These are phyloP conservation scores for Aspergillus sp. DNA, from an alignment of 2,329 filamentous ascomycete species.

Conservation along the genomic window DNA sequence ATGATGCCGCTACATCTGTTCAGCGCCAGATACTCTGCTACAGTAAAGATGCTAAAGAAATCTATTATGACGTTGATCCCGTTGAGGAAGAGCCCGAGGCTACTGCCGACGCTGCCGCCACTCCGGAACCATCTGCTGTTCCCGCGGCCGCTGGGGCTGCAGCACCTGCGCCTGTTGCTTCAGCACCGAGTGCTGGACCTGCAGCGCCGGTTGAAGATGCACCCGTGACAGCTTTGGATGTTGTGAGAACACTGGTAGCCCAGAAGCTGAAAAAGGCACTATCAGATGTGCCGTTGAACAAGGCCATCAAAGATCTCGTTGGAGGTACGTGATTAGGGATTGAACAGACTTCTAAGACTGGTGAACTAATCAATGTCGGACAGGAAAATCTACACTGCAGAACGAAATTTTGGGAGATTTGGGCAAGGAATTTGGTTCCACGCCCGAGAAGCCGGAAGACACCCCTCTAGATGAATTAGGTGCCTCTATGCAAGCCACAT, in stretches of 20 bases:
- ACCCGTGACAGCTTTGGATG: conserved; percentile 84
- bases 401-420: conserved; percentile 98
- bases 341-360: neutral
- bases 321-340: conserved; percentile 67
- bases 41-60: conserved; percentile 99
- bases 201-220: conserved; percentile 83
- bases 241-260: conserved; percentile 84
- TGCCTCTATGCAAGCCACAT: conserved; percentile 95
- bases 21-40: conserved; percentile 98
- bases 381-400: conserved; percentile 96
- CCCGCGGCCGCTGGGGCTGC: conserved; percentile 49
- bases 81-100: conserved; percentile 81
- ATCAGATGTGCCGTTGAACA: conserved; percentile 83
- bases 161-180: conserved; percentile 9
- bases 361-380: conserved; percentile 6
- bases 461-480: conserved; percentile 93
- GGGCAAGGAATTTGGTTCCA: conserved; percentile 97
- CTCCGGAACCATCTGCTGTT: conserved; percentile 42
- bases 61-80: conserved; percentile 98
- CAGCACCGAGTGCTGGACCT: conserved; percentile 74
- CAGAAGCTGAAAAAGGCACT: conserved; percentile 97
- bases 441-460: conserved; percentile 97
- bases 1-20: conserved; percentile 93
- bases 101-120: conserved; percentile 35
- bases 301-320: conserved; percentile 97